phyloP scores from a whole-genome alignment of 2,329 filamentous ascomycete species.

The Sclerotinia spermophila region DNA sequence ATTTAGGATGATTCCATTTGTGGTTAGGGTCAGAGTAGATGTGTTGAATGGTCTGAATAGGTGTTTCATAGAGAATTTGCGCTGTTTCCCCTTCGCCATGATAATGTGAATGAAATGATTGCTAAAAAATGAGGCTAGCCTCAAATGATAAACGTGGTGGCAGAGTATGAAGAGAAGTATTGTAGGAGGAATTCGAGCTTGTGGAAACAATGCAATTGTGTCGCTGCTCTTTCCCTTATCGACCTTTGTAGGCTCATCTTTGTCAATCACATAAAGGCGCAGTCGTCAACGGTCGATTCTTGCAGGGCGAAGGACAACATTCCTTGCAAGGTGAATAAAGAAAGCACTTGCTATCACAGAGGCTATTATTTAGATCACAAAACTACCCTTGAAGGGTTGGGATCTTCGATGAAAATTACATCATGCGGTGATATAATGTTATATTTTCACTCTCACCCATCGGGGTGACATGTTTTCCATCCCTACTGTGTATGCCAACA shows the following conservation, averaged over 20 bases:
- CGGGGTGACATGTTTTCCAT: background rate
- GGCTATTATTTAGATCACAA: background rate
- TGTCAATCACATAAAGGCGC: background rate
- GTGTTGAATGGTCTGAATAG: background rate
- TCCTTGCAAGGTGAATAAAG: background rate
- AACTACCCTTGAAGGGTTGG: no score
- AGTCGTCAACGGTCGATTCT: background rate
- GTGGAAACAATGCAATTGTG: background rate
- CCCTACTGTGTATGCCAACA: background rate
- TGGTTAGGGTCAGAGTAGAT: background rate
- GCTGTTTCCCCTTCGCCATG: background rate
- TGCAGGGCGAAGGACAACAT: background rate
- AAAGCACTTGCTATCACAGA: conserved; percentile 3
- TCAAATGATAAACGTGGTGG: background rate
- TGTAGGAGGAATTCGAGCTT: background rate
- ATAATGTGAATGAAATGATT: background rate
- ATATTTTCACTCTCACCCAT: background rate
- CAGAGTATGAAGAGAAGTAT: background rate
- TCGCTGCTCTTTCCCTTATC: no score
- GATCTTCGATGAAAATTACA: background rate
- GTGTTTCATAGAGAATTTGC: background rate
- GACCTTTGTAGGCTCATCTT: no score
- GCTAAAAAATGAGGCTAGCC: no score
- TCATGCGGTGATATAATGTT: background rate
- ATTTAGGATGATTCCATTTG: background rate